Evolutionary conservation across 164 flowering plant species (phyloP), one percentile per base, ranked within the genome.

Genomic region (Chloranthus sessilifolius): DNA sequence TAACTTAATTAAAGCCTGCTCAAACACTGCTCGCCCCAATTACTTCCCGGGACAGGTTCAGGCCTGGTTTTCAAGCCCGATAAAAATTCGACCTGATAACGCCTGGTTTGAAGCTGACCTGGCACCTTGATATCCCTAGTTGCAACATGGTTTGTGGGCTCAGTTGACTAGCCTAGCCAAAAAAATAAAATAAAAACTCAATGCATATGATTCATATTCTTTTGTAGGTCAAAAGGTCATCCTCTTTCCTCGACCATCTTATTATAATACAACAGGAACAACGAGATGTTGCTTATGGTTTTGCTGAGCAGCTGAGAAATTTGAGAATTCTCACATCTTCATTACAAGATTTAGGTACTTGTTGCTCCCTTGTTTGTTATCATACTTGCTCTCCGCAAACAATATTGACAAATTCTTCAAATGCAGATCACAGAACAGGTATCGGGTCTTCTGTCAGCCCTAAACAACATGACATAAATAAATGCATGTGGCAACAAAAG

Each of bases 401-500:
- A n/a, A n/a, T n/a, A n/a, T n/a, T n/a, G 36, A 12, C 65, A 27
- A 50, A 36, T 37, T 59, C 55, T 46, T n/a, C 58, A 33, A 11
- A 16, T 44, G 22, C 35, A 54, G 69, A 40, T 30, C 38, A 50
- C 35, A 60, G 19, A 37, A 56, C 29, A 46, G 46, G 5, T 46
- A 33, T 25, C 35, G 60, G 58, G 55, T 60, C 57, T 47, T 50
- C 41, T 27, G 24, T 75, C 36, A 19, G 63, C 36, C 63, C 51
- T 26, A 74, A 69, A 43, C 96, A 81, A 36, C 65, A 50, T 58
- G 71, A 61, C 33, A 62, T 53, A 35, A 45, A 67, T 25, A 59
- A 52, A 43, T 86, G 81, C 73, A 74, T 94, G 92, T 84, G 96
- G 97, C 73, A 75, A 42, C 99, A 89, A 50, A 94, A 94, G 85